phyloP scores from a whole-genome alignment of 2,329 filamentous ascomycete species.

The Graphium sp. region DNA sequence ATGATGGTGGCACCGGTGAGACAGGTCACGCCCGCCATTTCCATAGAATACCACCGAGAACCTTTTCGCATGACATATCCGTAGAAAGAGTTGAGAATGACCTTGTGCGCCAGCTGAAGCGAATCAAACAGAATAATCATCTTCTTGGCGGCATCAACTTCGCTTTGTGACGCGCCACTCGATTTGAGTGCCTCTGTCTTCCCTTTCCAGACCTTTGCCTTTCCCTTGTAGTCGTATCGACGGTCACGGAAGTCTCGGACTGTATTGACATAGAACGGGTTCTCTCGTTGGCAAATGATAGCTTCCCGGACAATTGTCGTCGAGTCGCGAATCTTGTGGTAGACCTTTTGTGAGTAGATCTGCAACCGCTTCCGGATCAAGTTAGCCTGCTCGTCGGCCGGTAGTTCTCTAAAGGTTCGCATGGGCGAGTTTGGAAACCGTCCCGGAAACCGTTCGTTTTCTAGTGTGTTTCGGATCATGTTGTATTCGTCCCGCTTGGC shows the following conservation, averaged over 20 bases:
- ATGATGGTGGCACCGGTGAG: slow-evolving; percentile 93
- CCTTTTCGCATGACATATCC: slow-evolving; percentile 99
- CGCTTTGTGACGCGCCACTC: slow-evolving; percentile 54
- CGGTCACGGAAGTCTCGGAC: slow-evolving; percentile 93
- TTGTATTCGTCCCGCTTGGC: slow-evolving; percentile 98
- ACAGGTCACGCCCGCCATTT: slow-evolving; percentile 98
- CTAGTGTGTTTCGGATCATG: slow-evolving; percentile 85
- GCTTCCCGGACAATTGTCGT: slow-evolving; percentile 87
- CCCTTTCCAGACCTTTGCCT: slow-evolving; percentile 96
- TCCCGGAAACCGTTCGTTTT: slow-evolving; percentile 84
- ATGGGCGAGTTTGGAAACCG: slow-evolving; percentile 52
- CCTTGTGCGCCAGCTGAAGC: slow-evolving; percentile 90
- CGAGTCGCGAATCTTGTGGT: slow-evolving; percentile 95
- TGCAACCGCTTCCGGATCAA: slow-evolving; percentile 77
- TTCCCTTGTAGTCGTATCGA: slow-evolving; percentile 94
- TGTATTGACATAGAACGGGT: slow-evolving; percentile 95
- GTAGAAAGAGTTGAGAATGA: slow-evolving; percentile 98
- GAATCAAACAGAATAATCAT: slow-evolving; percentile 97
- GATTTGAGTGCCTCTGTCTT: slow-evolving; percentile 81
- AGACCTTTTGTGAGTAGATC: slow-evolving; percentile 94
- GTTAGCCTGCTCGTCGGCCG: slow-evolving; percentile 63
- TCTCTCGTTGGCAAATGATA: slow-evolving; percentile 95
- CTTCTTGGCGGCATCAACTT: slow-evolving; percentile 92
- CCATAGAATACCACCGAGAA: slow-evolving; percentile 96
- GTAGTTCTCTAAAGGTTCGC: slow-evolving; percentile 67